Evolutionary conservation across 306 rosid species (phyloP).

Genomic region (Casuarina cunninghamiana): DNA sequence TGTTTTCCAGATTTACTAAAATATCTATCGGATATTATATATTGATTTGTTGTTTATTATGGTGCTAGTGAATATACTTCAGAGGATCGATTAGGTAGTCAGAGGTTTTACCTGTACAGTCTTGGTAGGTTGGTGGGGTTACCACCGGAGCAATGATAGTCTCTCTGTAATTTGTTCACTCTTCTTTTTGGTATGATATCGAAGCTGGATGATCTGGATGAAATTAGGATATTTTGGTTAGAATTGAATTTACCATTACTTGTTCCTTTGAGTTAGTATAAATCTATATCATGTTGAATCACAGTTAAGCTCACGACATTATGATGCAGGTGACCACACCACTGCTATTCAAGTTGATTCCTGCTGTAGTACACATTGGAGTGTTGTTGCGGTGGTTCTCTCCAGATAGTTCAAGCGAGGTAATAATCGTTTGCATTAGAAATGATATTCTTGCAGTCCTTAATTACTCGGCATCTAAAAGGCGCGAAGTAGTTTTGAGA

Average conservation of each 20-base stretch:
- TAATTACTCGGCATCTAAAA: constrained; percentile 9
- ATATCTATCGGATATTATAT: too few relatives aligned
- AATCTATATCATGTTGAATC: background rate
- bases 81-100: background rate
- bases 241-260: background rate
- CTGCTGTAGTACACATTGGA: constrained; percentile 85
- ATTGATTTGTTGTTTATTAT: too few relatives aligned
- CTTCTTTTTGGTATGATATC: background rate
- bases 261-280: constrained; percentile 2
- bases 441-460: background rate
- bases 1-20: too few relatives aligned
- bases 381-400: constrained; percentile 83
- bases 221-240: background rate
- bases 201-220: background rate
- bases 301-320: constrained; percentile 21
- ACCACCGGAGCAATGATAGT: too few relatives aligned
- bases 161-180: background rate
- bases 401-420: constrained; percentile 71
- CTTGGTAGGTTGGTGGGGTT: background rate
- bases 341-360: constrained; percentile 91
- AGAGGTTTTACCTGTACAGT: background rate
- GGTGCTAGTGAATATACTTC: background rate
- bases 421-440: constrained; percentile 31
- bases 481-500: constrained; percentile 28
- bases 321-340: constrained; percentile 94